A percentile compares a stretch with the other conserved stretches of the same genome.
Evolutionary conservation across 805 yeast species (phyloP).

Genomic region (Helenozyma baotianmanensis): DNA sequence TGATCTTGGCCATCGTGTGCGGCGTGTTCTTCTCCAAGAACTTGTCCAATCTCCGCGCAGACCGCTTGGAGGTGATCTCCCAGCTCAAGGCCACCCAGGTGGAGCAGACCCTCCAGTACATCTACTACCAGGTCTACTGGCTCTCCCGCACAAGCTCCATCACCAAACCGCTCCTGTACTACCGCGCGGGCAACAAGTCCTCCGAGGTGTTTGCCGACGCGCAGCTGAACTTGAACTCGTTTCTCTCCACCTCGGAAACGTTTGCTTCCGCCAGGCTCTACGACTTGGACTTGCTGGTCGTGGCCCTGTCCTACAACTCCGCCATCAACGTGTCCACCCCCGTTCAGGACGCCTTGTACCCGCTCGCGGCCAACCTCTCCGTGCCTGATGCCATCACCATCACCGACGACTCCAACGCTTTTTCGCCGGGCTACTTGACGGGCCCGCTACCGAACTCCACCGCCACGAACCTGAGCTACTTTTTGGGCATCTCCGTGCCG

Average conservation of each 20-base stretch:
- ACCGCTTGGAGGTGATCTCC: constrained; percentile 71
- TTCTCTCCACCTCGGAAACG: constrained; percentile 57
- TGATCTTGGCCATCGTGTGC: constrained; percentile 69
- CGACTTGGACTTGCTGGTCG: constrained; percentile 50
- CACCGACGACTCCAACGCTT: constrained; percentile 13
- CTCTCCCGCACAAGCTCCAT: constrained; percentile 58
- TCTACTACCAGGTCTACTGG: constrained; percentile 66
- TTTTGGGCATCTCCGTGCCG: constrained; percentile 75
- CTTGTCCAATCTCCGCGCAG: constrained; percentile 58
- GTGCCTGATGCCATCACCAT: constrained; percentile 39
- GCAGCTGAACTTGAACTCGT: constrained; percentile 46
- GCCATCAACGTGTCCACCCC: constrained; percentile 22
- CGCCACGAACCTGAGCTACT: constrained; percentile 30
- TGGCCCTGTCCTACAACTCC: constrained; percentile 35
- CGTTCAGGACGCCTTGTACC: constrained; percentile 39
- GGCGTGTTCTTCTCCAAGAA: constrained; percentile 67
- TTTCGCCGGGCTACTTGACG: constrained; percentile 34
- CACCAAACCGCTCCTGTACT: constrained; percentile 54
- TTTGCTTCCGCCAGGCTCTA: constrained; percentile 65
- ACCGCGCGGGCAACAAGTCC: constrained; percentile 70
- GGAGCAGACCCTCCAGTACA: constrained; percentile 57
- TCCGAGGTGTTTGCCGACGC: constrained; percentile 41
- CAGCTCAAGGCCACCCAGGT: constrained; percentile 78
- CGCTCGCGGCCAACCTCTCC: constrained; percentile 43
- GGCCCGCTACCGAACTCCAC: constrained; percentile 58